A percentile compares a stretch with the other conserved stretches of the same genome.
phyloP scores from a whole-genome alignment of 177 flowering plant species.

The Vitis hybrid region DNA sequence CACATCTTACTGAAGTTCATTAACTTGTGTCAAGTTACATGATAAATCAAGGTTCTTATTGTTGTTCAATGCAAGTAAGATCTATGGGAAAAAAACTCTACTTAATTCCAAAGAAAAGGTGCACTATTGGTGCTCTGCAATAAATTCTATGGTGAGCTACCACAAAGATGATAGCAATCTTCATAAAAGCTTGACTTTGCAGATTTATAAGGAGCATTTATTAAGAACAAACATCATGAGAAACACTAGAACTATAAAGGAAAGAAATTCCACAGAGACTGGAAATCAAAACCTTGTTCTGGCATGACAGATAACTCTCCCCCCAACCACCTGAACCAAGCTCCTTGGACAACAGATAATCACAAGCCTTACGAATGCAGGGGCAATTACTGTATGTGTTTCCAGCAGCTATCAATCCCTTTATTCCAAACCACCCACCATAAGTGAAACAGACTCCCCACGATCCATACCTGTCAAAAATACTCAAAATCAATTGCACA shows the following conservation, averaged over 20 bases:
- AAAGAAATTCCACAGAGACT: background rate
- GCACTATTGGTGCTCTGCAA: background rate
- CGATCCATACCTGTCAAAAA: slow-evolving; percentile 30
- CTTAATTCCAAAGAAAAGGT: background rate
- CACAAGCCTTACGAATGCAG: slow-evolving; percentile 60
- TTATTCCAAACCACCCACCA: slow-evolving; percentile 67
- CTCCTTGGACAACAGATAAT: slow-evolving; percentile 64
- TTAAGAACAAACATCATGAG: background rate
- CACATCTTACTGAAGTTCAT: too few species aligned
- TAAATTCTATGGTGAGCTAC: background rate
- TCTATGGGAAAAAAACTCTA: too few species aligned
- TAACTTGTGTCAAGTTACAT: too few species aligned
- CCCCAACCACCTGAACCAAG: slow-evolving; percentile 73
- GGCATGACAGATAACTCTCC: slow-evolving; percentile 74
- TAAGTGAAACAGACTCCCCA: slow-evolving; percentile 53
- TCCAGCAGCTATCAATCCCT: slow-evolving; percentile 54
- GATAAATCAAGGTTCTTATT: too few species aligned
- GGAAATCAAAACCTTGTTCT: slow-evolving; percentile 48
- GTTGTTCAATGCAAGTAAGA: too few species aligned
- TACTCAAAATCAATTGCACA: background rate
- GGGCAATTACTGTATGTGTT: slow-evolving; percentile 39
- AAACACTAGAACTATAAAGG: background rate
- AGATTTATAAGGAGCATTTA: too few species aligned
- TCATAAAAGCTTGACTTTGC: background rate
- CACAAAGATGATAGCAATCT: background rate